Base-by-base conservation (phyloP, 352 stramenopile species). In the Globisporangium sylvaticum region DNA sequence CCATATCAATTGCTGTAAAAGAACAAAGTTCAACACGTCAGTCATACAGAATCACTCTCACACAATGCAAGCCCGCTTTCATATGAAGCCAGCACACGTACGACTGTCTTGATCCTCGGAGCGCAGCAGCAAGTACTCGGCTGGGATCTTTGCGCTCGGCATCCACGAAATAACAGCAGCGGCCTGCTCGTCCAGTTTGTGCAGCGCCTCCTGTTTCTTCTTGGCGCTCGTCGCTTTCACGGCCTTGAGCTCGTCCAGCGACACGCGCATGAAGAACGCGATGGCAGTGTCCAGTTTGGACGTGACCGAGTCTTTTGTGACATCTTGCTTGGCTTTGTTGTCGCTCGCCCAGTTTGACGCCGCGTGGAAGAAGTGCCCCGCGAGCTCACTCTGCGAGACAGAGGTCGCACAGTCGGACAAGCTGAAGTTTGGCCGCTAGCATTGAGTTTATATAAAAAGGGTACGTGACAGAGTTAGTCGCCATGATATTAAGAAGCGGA, bases 71-170 rank as follows among this genome's bases (percentile, higher is more conserved):
- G 24, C 18, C 6, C 14, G n/a, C 64, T 29, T 1, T 27, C 20
- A 52, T 24, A 12, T 50, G 6, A 44, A 44, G 20, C 12, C 3
- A 55, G 5, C 5, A 18, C 55, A 81, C 81, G 65, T 76, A 96
- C 88, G 80, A 7, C 74, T 85, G 57, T 91, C 83, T 22, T 72
- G 42, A 60, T 96, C 88, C 65, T 96, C 88, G 1, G 75, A 84
- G 57, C 88, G 86, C 50, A 93, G 67, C 34, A 96, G 66, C 46
- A 94, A 60, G 25, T 81, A 91, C 69, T 96, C 88, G 1, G 65
- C 68, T 3, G 88, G 73, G 20, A 84, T 77, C 55, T 89, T 92
- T 0, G 83, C 70, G 6, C 65, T 71, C 12, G 83, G 80, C 62
- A 87, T 88, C 80, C 80, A 90, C 10, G 76, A 31, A 14, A 94